A percentile compares a stretch with the other conserved stretches of the same genome.
These are phyloP conservation scores for Blastocystis sp. DNA, from an alignment of 352 stramenopile species.

Conservation along the genomic window DNA sequence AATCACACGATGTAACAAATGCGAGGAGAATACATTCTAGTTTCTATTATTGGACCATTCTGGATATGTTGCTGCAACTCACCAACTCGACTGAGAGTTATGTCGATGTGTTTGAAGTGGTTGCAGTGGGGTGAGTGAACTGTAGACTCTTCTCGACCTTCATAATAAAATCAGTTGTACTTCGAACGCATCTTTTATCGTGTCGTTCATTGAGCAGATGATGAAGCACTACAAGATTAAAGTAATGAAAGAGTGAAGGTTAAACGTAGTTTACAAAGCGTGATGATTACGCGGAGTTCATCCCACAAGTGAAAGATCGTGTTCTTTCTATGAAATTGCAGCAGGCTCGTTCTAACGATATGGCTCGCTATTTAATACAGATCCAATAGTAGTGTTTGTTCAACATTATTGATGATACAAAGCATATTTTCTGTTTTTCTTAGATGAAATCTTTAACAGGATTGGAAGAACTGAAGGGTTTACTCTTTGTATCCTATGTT, in stretches of 20 bases:
- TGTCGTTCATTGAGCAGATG: conserved; percentile 41
- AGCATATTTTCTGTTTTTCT: not conserved
- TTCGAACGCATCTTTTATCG: not conserved
- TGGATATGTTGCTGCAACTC: not conserved
- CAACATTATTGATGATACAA: not conserved
- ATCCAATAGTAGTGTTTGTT: not conserved
- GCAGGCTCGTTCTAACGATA: not conserved
- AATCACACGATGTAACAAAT: not conserved
- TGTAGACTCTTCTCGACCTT: not conserved
- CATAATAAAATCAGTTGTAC: not conserved
- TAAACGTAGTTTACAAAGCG: conserved; percentile 17
- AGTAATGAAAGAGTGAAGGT: not conserved
- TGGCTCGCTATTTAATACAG: not conserved
- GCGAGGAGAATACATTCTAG: not conserved
- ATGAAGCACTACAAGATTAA: conserved; percentile 19
- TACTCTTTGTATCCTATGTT: not conserved
- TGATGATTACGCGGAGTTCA: not conserved
- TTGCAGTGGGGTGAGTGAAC: not conserved
- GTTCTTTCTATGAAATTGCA: not conserved
- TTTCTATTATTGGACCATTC: conserved; percentile 57
- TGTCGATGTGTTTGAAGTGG: not conserved
- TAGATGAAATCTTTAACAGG: not conserved
- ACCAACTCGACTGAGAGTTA: not conserved
- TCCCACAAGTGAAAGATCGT: not conserved
- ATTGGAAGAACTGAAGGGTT: not conserved